These are phyloP conservation scores for Zasmidium angulare DNA, from an alignment of 2,329 filamentous ascomycete genomes.

Conservation along the genomic window DNA sequence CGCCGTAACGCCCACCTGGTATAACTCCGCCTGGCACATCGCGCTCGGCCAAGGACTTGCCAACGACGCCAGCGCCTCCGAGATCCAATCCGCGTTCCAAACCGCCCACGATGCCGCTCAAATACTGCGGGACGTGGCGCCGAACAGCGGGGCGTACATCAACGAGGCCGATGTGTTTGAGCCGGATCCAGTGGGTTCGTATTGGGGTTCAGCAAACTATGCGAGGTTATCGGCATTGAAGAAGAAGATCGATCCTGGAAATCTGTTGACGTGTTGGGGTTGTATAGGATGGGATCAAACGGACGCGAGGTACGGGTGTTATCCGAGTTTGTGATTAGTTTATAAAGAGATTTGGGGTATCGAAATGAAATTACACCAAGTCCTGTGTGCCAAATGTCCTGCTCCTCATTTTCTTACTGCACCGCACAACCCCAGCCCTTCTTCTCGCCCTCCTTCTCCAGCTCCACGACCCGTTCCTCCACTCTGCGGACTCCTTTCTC, in stretches of 20 bases:
- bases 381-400: too few species aligned
- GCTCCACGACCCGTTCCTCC: slow-evolving; percentile 48
- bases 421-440: slow-evolving; percentile 30
- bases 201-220: background rate
- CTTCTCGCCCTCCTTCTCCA: slow-evolving; percentile 59
- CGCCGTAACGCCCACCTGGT: slow-evolving; percentile 22
- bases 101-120: background rate
- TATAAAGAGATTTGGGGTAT: too few species aligned
- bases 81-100: background rate
- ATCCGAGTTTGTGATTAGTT: background rate
- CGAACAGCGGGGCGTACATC: slow-evolving; percentile 15
- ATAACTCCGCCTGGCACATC: slow-evolving; percentile 16
- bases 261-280: slow-evolving; percentile 5
- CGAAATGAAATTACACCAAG: too few species aligned
- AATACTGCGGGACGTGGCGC: slow-evolving; percentile 4
- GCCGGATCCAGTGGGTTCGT: background rate
- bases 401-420: slow-evolving; percentile 7
- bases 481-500: slow-evolving; percentile 60
- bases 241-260: slow-evolving; percentile 1
- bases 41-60: background rate
- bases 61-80: background rate
- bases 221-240: background rate
- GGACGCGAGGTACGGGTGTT: background rate
- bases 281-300: background rate
- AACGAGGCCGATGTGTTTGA: slow-evolving; percentile 4